phyloP scores from a whole-genome alignment of 2,329 filamentous ascomycete genomes.

The Exophiala alcalophila region DNA sequence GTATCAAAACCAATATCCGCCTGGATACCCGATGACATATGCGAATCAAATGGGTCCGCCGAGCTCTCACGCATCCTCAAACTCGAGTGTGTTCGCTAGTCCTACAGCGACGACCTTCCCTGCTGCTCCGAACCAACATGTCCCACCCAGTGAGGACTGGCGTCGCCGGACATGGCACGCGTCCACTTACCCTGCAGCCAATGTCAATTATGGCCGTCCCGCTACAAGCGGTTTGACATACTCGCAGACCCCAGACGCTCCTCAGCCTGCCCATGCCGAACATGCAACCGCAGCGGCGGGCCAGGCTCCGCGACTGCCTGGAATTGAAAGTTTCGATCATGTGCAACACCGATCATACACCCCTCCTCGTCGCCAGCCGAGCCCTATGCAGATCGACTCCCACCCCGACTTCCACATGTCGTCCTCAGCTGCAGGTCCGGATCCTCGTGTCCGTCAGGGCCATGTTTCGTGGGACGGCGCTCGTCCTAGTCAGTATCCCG shows the following conservation, averaged over 20 bases:
- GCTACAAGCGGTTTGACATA: conserved; percentile 72
- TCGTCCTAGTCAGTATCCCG: conserved; percentile 38
- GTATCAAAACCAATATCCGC: conserved; percentile 56
- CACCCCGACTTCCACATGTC: conserved; percentile 39
- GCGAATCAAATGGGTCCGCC: conserved; percentile 54
- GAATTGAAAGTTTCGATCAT: conserved; percentile 88
- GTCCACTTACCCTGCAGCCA: conserved; percentile 59
- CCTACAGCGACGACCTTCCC: conserved; percentile 64
- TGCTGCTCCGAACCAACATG: conserved; percentile 44
- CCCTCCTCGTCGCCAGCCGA: conserved; percentile 62
- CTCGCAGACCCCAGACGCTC: conserved; percentile 66
- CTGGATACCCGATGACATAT: conserved; percentile 21
- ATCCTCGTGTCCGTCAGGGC: conserved; percentile 40
- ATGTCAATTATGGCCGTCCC: conserved; percentile 55
- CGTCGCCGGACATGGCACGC: conserved; percentile 89
- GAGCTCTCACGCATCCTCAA: conserved; percentile 56
- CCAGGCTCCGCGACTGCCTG: conserved; percentile 70
- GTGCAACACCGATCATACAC: conserved; percentile 56
- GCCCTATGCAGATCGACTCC: conserved; percentile 74
- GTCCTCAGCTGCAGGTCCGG: conserved; percentile 37
- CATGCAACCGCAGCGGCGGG: conserved; percentile 48
- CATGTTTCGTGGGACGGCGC: conserved; percentile 47
- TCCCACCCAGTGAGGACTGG: conserved; percentile 67
- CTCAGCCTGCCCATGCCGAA: conserved; percentile 56
- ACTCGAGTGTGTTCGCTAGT: conserved; percentile 61